Evolutionary conservation across 164 flowering plant genomes (phyloP), one percentile per base, ranked within the genome.

Genomic region (Macadamia integrifolia): DNA sequence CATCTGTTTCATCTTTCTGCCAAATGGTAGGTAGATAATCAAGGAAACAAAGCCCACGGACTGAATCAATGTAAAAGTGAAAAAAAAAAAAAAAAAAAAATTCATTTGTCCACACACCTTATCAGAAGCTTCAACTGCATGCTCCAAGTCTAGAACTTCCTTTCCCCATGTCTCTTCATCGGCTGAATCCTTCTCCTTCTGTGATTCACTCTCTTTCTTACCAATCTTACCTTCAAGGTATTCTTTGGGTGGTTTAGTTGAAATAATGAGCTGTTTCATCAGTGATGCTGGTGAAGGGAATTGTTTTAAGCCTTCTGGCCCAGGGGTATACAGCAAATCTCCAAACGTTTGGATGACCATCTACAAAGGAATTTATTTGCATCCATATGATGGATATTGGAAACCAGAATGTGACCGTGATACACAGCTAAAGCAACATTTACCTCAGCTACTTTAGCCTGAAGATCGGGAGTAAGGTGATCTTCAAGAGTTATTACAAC

Each of bases 161-260:
- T 53, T 69, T 17, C 82, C 88, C 86, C 82, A 81, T 17, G 71
- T 73, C 18, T 65, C 76, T 59, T 80, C 79, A 8, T 85, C 83
- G 1, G 66, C 69, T n/a, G 81, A 46, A 66, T 72, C 79, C 50
- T 74, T 72, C 67, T 10, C 79, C 74, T 75, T 77, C 28, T 70
- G 66, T 59, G 68, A 30, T 40, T 53, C 73, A 65, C 63, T 68
- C 31, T 68, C 72, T 70, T 74, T 67, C 67, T 74, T 75, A 10
- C 62, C 14, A 65, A 50, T 74, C 55, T 74, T 74, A 28, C 71
- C 42, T 56, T 80, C 79, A 43, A 79, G 78, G 63, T 79, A 77
- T 58, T 77, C 77, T 69, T 82, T 80, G 14, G 85, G 86, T 35
- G 80, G 83, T 75, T 82, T 82, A 6, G 86, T 78, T 10, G 83